Conservation (phyloP, 1,139 yeast genomes). For the Meyerozyma athensensis region DNA sequence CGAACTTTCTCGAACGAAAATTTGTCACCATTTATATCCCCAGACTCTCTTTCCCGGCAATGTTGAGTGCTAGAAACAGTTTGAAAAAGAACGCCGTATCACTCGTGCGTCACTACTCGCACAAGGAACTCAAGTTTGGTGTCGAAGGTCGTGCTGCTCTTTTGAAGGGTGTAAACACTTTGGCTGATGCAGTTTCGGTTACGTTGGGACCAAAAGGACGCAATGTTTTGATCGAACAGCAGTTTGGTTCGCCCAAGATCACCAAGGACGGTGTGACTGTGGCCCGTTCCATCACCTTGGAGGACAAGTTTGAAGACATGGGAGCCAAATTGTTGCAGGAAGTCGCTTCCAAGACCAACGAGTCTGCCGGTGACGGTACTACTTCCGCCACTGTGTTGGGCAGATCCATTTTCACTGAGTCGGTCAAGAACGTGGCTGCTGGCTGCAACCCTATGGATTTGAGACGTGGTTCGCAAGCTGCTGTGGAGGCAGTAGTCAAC, state of each 20-base stretch:
- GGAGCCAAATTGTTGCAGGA: slow-evolving; percentile 97
- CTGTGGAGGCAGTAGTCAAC: slow-evolving; percentile 93
- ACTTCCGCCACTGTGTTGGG: slow-evolving; percentile 97
- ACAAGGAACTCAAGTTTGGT: slow-evolving; percentile 96
- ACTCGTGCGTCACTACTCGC: slow-evolving; percentile 61
- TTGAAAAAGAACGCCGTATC: slow-evolving; percentile 32
- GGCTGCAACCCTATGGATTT: slow-evolving; percentile 99
- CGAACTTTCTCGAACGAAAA: slow-evolving; percentile 13
- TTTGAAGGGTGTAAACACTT: slow-evolving; percentile 90
- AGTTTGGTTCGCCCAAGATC: slow-evolving; percentile 96
- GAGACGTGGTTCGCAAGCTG: slow-evolving; percentile 98
- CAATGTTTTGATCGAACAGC: slow-evolving; percentile 95
- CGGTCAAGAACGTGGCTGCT: slow-evolving; percentile 97
- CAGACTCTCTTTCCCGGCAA: slow-evolving; percentile 14
- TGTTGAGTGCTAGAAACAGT: slow-evolving; percentile 58
- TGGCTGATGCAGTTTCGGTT: slow-evolving; percentile 96
- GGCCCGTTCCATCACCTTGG: slow-evolving; percentile 79
- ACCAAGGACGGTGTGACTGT: slow-evolving; percentile 99
- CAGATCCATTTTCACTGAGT: slow-evolving; percentile 94
- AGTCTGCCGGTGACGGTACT: slow-evolving; percentile 98
- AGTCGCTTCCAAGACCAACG: slow-evolving; percentile 97
- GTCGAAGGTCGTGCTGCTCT: slow-evolving; percentile 98
- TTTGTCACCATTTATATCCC: slow-evolving; percentile 10
- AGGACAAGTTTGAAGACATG: slow-evolving; percentile 93
- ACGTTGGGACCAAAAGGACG: slow-evolving; percentile 98